These are phyloP conservation scores for Cupressus sempervirens DNA, from an alignment of 75 land plant species.

Conservation along the genomic window DNA sequence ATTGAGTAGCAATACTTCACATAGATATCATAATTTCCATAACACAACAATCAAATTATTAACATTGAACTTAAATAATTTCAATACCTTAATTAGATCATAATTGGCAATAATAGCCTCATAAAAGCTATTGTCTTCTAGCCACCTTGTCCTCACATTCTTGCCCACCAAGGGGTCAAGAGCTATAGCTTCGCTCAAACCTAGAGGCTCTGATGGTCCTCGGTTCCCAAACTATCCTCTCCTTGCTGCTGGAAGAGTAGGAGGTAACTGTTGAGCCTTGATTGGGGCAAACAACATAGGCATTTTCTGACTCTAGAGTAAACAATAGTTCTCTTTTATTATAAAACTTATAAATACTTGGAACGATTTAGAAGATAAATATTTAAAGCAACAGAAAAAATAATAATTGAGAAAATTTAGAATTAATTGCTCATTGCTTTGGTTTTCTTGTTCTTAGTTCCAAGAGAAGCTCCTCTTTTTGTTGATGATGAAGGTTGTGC, in stretches of 20 bases:
- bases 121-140: conserved; percentile 58
- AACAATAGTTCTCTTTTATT: too few relatives aligned
- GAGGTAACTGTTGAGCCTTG: conserved; percentile 29
- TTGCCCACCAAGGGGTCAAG: conserved; percentile 45
- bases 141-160: conserved; percentile 61
- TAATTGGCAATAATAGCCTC: conserved; percentile 62
- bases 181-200: conserved; percentile 28
- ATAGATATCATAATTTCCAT: too few relatives aligned
- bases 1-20: neutral
- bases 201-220: conserved; percentile 25
- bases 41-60: too few relatives aligned
- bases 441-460: too few relatives aligned
- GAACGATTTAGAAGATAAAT: conserved; percentile 15
- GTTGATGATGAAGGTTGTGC: too few relatives aligned
- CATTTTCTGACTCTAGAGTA: too few relatives aligned
- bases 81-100: conserved; percentile 23
- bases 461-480: too few relatives aligned
- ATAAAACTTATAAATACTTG: neutral
- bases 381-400: neutral
- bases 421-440: conserved; percentile 41
- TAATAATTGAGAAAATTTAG: neutral
- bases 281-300: conserved; percentile 17
- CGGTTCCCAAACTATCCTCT: conserved; percentile 43
- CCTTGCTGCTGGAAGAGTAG: conserved; percentile 30
- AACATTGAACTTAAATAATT: too few relatives aligned